Base-by-base conservation (phyloP, 805 yeast genomes). In the Ogataea ganodermae region DNA sequence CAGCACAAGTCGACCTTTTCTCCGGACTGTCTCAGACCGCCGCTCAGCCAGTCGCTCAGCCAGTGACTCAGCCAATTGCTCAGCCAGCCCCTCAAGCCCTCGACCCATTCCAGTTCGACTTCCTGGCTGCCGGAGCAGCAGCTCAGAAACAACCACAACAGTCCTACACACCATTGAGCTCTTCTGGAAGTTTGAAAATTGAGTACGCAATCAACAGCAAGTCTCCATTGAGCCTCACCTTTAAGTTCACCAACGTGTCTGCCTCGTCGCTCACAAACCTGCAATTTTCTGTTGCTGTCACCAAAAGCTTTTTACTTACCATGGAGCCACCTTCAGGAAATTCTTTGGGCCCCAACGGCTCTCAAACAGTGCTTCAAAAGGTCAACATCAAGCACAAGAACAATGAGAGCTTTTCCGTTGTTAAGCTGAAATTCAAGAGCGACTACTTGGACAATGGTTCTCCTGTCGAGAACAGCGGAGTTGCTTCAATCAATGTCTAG, bases 361-460 rank as follows among this genome's bases (percentile, higher is more conserved):
- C 52, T 3, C 55, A 57, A 28, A 60, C 61, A 3, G 56, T 66
- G 26, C 54, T 57, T 5, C 69, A 65, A 46, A 51, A 48, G 16
- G 61, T 57, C 17, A 49, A 46, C 23, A 54, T 65, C 42, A 49
- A 48, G 37, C 54, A 52, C 44, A 55, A 53, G 43, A 46, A 48
- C 22, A 53, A 58, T 39, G 53, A 39, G 12, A 31, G 32, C 8
- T 42, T 52, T 46, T 33, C 30, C 20, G 35, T 51, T 16, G 37
- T 85, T 55, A 87, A 86, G 65, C 73, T 89, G 49, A 85, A 88
- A 65, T 89, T 91, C 92, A 86, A 84, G 64, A 75, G 78, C 20
- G 78, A 78, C 47, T 88, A 79, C 62, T 56, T 59, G 9, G 61
- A 75, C 8, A 78, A 76, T 44, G 79, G 81, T n/a, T 61, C 64